A percentile compares a stretch with the other conserved stretches of the same genome.
Evolutionary conservation across 768 basidiomycete genomes (phyloP).

Genomic region (Phanerodontia chrysosporium): DNA sequence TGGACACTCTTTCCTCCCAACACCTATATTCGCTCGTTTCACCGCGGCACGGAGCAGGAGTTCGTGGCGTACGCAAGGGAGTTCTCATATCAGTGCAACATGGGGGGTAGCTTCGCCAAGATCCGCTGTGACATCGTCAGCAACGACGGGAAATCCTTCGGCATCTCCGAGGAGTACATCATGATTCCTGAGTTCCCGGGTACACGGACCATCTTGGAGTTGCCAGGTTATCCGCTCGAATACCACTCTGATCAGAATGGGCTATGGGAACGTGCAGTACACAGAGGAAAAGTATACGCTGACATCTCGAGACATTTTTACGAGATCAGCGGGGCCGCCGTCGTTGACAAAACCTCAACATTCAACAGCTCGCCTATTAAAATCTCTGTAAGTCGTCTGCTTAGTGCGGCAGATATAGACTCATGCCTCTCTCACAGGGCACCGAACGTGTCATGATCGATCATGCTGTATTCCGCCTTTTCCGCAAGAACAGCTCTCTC

Average conservation of each 20-base stretch:
- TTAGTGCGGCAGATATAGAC: background rate
- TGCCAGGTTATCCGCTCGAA: background rate
- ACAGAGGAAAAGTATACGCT: background rate
- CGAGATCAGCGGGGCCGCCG: background rate
- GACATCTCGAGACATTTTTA: background rate
- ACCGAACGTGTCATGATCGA: constrained; percentile 9
- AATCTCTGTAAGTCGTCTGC: background rate
- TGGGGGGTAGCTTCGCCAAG: background rate
- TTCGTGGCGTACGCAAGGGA: background rate
- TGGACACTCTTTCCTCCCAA: constrained; percentile 9
- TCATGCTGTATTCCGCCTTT: background rate
- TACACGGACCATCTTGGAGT: background rate
- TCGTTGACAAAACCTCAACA: background rate
- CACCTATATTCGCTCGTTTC: background rate
- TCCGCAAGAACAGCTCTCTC: background rate
- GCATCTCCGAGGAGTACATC: background rate
- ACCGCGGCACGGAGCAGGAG: constrained; percentile 3
- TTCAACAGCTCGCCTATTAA: background rate
- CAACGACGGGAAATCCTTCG: constrained; percentile 5
- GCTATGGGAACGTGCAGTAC: background rate
- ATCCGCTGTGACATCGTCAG: constrained; percentile 5
- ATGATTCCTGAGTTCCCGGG: background rate
- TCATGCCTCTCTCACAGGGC: background rate
- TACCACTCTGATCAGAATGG: background rate
- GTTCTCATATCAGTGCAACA: background rate